A percentile compares a stretch with the other conserved stretches of the same genome.
Conservation (phyloP, 768 basidiomycete genomes). For the Mycena rosella region DNA sequence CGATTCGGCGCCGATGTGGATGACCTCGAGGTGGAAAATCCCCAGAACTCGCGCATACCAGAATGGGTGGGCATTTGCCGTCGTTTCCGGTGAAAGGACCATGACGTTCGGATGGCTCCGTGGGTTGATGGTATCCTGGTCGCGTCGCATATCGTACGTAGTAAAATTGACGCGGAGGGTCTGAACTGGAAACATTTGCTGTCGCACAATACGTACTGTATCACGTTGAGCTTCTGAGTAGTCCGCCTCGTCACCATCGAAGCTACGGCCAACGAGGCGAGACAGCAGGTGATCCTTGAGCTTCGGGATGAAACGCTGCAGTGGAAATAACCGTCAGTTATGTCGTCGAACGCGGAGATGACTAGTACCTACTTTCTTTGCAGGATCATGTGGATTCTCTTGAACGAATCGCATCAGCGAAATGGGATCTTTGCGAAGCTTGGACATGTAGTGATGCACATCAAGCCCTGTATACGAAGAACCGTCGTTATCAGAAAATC, state of each 20-base stretch:
- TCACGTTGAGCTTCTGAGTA: slow-evolving; percentile 36
- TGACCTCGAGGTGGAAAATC: slow-evolving; percentile 47
- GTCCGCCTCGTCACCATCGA: slow-evolving; percentile 35
- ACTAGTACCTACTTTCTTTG: not conserved
- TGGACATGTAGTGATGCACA: slow-evolving; percentile 5
- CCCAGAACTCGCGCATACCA: too few relatives aligned
- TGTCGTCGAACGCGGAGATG: too few relatives aligned
- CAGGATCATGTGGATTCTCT: not conserved
- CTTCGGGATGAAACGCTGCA: slow-evolving; percentile 26
- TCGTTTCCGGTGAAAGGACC: slow-evolving; percentile 41
- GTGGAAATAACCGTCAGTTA: not conserved
- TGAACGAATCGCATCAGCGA: not conserved
- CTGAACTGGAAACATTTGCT: slow-evolving; percentile 47
- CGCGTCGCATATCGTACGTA: slow-evolving; percentile 56
- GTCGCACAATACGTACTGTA: slow-evolving; percentile 39
- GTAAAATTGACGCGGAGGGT: slow-evolving; percentile 56
- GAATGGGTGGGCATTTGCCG: slow-evolving; percentile 42
- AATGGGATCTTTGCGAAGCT: not conserved
- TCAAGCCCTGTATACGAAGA: not conserved
- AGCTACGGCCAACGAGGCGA: slow-evolving; percentile 36
- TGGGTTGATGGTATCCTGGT: slow-evolving; percentile 57
- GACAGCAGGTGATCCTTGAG: slow-evolving; percentile 48
- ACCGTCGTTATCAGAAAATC: slow-evolving; percentile 10
- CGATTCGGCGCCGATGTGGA: slow-evolving; percentile 30
- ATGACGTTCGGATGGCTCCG: slow-evolving; percentile 52